Base-by-base conservation (phyloP, 371 early-diverging fungal genomes). In the Apophysomyces elegans region DNA sequence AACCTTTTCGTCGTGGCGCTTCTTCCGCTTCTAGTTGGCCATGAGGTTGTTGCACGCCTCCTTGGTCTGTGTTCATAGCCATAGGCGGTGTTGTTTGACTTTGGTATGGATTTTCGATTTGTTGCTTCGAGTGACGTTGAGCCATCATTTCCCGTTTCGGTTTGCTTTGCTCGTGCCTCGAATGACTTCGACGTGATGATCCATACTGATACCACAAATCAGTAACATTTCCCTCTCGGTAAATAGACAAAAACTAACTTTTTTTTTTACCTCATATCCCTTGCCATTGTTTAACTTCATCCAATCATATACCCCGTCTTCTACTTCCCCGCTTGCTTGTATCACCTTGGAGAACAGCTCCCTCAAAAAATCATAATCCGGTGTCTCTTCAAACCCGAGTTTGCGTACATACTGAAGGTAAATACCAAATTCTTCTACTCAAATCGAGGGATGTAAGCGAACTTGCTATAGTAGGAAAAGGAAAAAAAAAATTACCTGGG, bases 291-390 rank as follows among this genome's bases (percentile, higher is more conserved):
- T 86, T 39, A 86, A 69, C 38, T 89, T 69, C 88, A 93, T 91
- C 96, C 96, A 96, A 75, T 96, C 96, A 71, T 88, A 95, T 16
- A 94, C 83, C 7, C 91, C 92, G 69, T 95, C 95, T 70, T 96
- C 94, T 26, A 67, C 74, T 58, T 90, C 90, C 61, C 90, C 90
- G 14, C 80, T 72, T 44, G 84, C 81, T 56, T 81, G 77, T 58
- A 96, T 73, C 9, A 89, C 94, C 61, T 88, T 87, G 76, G 90
- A 89, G 73, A 99, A 92, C 37, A 98, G 76, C 4, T 88, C 87
- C 63, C 88, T 86, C 70, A 97, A 71, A 64, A 81, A 84, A 70
- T 93, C 92, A 74, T 98, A 98, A 75, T 97, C 94, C 4, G 99
- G 99, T 35, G 88, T 88, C 74, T 96, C 95, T 70, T 97, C 96